A percentile compares a stretch with the other conserved stretches of the same genome.
These are phyloP conservation scores for Hyphopichia pseudoburtonii DNA, from an alignment of 1,139 yeast genomes.

Conservation along the genomic window DNA sequence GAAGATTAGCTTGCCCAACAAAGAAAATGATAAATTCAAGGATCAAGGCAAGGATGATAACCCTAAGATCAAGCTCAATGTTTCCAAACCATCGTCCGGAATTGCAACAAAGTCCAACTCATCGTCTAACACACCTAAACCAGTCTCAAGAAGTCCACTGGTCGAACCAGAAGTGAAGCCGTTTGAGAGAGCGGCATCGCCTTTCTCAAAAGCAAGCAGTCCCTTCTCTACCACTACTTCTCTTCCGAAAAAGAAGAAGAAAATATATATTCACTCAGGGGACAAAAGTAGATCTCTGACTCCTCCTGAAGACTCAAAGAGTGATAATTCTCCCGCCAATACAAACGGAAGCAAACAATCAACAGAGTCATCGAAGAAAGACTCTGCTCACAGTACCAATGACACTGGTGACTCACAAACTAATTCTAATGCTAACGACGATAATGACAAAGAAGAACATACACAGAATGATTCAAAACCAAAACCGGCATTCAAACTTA, in stretches of 20 bases:
- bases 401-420: too few relatives aligned
- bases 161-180: slow-evolving; percentile 15
- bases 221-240: slow-evolving; percentile 20
- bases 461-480: slow-evolving; percentile 4
- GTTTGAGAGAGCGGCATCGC: slow-evolving; percentile 10
- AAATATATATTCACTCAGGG: slow-evolving; percentile 22
- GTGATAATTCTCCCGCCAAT: too few relatives aligned
- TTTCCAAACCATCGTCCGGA: neutral
- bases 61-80: neutral
- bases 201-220: slow-evolving; percentile 20
- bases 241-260: slow-evolving; percentile 17
- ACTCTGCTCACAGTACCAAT: neutral
- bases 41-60: neutral
- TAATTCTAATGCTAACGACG: neutral
- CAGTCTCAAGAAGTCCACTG: slow-evolving; percentile 12
- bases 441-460: neutral
- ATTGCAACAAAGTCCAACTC: neutral
- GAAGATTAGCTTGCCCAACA: too few relatives aligned
- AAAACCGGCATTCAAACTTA: slow-evolving; percentile 22
- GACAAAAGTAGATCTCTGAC: slow-evolving; percentile 9
- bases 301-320: neutral
- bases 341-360: neutral
- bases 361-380: too few relatives aligned
- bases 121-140: neutral
- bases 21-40: neutral